Evolutionary conservation across 2,329 filamentous ascomycete species (phyloP).

Genomic region (Cercospora canescens): DNA sequence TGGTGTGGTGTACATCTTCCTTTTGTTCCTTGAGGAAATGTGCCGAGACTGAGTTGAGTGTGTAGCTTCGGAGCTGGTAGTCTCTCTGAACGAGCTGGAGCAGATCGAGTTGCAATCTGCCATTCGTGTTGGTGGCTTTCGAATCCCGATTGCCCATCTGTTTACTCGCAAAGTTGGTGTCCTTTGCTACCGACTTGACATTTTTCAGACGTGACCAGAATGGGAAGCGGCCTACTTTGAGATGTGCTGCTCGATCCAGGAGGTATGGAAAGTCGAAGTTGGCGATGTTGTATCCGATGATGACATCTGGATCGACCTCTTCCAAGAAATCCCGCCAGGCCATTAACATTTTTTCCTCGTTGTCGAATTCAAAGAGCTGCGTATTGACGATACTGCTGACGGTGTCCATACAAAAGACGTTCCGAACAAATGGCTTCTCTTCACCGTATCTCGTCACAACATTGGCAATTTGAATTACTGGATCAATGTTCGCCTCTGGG

Average conservation of each 20-base stretch:
- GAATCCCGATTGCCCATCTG: slow-evolving; percentile 97
- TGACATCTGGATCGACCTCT: slow-evolving; percentile 91
- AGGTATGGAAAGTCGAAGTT: slow-evolving; percentile 99
- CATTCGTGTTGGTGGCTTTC: slow-evolving; percentile 92
- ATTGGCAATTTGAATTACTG: slow-evolving; percentile 97
- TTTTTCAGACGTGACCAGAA: slow-evolving; percentile 81
- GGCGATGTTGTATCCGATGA: slow-evolving; percentile 97
- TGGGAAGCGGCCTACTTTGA: slow-evolving; percentile 78
- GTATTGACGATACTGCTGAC: slow-evolving; percentile 95
- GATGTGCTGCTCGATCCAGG: slow-evolving; percentile 78
- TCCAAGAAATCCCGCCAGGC: slow-evolving; percentile 89
- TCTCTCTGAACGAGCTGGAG: slow-evolving; percentile 95
- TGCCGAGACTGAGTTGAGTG: slow-evolving; percentile 91
- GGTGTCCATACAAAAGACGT: slow-evolving; percentile 92
- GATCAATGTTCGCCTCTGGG: slow-evolving; percentile 86
- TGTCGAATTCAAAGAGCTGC: slow-evolving; percentile 79
- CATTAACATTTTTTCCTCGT: slow-evolving; percentile 86
- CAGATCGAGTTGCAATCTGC: slow-evolving; percentile 86
- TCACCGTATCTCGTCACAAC: slow-evolving; percentile 94
- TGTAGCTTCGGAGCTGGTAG: slow-evolving; percentile 93
- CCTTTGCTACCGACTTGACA: slow-evolving; percentile 68
- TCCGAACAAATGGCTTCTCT: slow-evolving; percentile 90
- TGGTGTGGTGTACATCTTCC: slow-evolving; percentile 97
- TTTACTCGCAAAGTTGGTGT: slow-evolving; percentile 91
- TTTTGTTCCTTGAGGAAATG: slow-evolving; percentile 97